phyloP scores from a whole-genome alignment of 2,329 filamentous ascomycete genomes.

The Herpotrichia juniperi region DNA sequence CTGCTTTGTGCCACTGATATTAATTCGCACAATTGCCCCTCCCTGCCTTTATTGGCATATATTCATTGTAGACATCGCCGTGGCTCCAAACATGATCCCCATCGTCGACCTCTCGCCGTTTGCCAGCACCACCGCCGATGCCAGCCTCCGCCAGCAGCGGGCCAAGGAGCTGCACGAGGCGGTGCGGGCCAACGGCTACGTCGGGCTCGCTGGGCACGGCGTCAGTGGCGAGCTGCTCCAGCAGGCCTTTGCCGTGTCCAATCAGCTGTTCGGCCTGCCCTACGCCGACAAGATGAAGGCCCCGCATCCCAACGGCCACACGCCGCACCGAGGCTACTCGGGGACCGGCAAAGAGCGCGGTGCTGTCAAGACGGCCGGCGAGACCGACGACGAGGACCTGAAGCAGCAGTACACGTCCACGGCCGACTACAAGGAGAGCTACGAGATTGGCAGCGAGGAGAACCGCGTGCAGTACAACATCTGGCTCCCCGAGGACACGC shows the following conservation, averaged over 20 bases:
- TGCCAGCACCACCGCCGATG: constrained; percentile 21
- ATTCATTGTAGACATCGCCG: too few species aligned
- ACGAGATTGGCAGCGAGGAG: constrained; percentile 54
- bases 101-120: constrained; percentile 49
- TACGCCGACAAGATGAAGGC: constrained; percentile 56
- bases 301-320: constrained; percentile 56
- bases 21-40: too few species aligned
- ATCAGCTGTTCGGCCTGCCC: constrained; percentile 52
- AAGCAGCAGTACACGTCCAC: too few species aligned
- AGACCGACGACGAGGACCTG: too few species aligned
- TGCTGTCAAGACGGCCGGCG: constrained; percentile 51
- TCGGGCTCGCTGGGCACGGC: constrained; percentile 57
- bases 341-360: constrained; percentile 62
- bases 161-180: constrained; percentile 50
- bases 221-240: constrained; percentile 46
- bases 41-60: too few species aligned
- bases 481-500: constrained; percentile 53
- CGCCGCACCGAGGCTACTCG: constrained; percentile 61
- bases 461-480: constrained; percentile 54
- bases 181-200: constrained; percentile 54
- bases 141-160: constrained; percentile 30
- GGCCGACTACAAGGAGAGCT: constrained; percentile 61
- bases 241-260: constrained; percentile 53
- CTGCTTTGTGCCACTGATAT: too few species aligned
- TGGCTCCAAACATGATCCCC: constrained; percentile 27